Conservation (phyloP, 352 stramenopile genomes). For the Peronospora belbahrii region DNA sequence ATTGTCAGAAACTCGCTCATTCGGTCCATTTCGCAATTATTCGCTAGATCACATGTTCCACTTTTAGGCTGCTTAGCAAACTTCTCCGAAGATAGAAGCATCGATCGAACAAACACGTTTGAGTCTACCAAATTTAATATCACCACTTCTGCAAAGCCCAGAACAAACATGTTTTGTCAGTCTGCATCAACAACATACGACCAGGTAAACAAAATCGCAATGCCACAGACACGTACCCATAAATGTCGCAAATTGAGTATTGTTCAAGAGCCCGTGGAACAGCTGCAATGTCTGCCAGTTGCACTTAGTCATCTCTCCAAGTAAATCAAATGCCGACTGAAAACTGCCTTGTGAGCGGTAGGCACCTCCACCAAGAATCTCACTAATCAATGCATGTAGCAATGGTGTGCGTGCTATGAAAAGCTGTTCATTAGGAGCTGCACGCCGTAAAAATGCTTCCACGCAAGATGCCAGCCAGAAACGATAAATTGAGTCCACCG, state of each 20-base stretch:
- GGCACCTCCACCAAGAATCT: slow-evolving; percentile 75
- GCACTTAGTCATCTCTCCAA: slow-evolving; percentile 93
- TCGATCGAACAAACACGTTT: slow-evolving; percentile 94
- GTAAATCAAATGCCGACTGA: slow-evolving; percentile 93
- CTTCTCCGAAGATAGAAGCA: slow-evolving; percentile 78
- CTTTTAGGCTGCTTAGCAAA: slow-evolving; percentile 37
- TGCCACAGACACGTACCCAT: slow-evolving; percentile 54
- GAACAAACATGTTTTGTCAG: slow-evolving; percentile 9
- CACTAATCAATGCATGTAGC: slow-evolving; percentile 77
- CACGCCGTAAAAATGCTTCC: slow-evolving; percentile 90
- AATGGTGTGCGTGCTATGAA: slow-evolving; percentile 87
- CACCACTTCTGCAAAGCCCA: slow-evolving; percentile 63
- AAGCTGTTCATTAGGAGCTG: slow-evolving; percentile 79
- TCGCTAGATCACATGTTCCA: slow-evolving; percentile 34
- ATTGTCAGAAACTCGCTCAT: slow-evolving; percentile 84
- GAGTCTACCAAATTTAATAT: slow-evolving; percentile 93
- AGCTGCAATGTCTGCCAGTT: slow-evolving; percentile 87
- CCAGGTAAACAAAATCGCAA: neutral
- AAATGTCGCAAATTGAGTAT: slow-evolving; percentile 85
- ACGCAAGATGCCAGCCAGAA: slow-evolving; percentile 96
- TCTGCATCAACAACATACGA: neutral
- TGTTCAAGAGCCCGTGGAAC: slow-evolving; percentile 81
- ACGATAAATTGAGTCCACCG: slow-evolving; percentile 90
- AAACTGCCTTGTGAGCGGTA: slow-evolving; percentile 88
- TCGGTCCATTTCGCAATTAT: slow-evolving; percentile 63